Percentiles rank a stretch among this genome's conserved stretches.
These are phyloP conservation scores for Phytophthora gonapodyides DNA, from an alignment of 352 stramenopile genomes.

Conservation along the genomic window DNA sequence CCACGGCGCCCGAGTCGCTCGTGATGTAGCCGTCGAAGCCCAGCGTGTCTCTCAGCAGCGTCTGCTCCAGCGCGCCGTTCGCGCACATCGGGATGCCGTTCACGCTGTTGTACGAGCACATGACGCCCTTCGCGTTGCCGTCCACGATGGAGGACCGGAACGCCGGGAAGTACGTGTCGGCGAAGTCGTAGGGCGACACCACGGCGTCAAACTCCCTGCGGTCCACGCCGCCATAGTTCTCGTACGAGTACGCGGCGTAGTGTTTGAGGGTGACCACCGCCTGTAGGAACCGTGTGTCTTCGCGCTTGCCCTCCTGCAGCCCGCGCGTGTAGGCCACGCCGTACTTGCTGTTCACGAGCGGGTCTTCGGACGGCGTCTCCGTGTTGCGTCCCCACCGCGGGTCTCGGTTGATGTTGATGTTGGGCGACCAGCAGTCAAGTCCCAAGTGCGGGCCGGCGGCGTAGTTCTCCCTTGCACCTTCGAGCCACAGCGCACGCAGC, in stretches of 20 bases:
- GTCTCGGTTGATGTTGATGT: conserved; percentile 95
- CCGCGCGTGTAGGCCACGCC: conserved; percentile 86
- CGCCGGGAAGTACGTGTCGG: conserved; percentile 90
- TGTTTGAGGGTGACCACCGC: conserved; percentile 93
- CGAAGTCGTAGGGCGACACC: conserved; percentile 88
- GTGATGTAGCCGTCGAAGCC: conserved; percentile 93
- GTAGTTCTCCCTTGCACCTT: conserved; percentile 70
- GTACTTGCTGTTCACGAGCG: conserved; percentile 87
- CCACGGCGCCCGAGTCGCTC: conserved; percentile 91
- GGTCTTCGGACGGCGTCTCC: conserved; percentile 93
- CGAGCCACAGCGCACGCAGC: conserved; percentile 70
- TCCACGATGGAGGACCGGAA: conserved; percentile 84
- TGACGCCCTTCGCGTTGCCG: conserved; percentile 77
- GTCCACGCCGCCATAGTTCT: conserved; percentile 62
- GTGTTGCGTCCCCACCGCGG: conserved; percentile 93
- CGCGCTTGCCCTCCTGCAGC: conserved; percentile 70
- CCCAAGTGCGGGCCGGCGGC: conserved; percentile 64
- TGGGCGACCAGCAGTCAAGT: conserved; percentile 92
- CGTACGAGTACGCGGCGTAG: conserved; percentile 91
- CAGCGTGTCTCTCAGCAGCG: conserved; percentile 72
- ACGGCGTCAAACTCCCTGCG: conserved; percentile 89
- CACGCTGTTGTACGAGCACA: conserved; percentile 97
- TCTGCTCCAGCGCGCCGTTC: conserved; percentile 70
- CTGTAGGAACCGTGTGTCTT: conserved; percentile 60
- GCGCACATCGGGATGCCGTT: conserved; percentile 93